Evolutionary conservation across 2,329 filamentous ascomycete species (phyloP).

Genomic region (Epicoccum nigrum): DNA sequence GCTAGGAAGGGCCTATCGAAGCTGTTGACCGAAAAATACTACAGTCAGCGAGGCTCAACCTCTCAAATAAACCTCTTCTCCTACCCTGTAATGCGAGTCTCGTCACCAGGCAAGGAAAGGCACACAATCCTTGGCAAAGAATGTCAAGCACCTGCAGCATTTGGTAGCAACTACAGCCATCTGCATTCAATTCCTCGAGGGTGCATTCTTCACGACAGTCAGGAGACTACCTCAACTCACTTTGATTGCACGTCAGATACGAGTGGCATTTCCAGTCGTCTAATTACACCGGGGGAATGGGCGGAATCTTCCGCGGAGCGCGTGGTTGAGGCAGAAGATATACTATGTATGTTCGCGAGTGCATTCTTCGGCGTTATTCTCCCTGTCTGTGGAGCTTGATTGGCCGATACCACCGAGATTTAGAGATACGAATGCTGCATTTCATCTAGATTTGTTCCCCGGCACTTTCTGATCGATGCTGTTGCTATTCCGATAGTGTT

Average conservation of each 20-base stretch:
- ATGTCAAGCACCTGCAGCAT: conserved; percentile 1
- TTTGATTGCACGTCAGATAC: background rate
- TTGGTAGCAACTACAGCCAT: background rate
- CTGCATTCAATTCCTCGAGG: background rate
- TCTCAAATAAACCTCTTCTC: background rate
- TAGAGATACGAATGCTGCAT: no score
- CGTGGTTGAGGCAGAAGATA: background rate
- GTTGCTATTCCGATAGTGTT: background rate
- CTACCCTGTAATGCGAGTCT: background rate
- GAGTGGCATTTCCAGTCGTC: background rate
- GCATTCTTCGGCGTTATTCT: conserved; percentile 11
- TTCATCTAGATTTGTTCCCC: background rate
- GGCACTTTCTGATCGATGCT: background rate
- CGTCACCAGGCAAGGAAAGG: conserved; percentile 3
- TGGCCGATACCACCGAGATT: conserved; percentile 2
- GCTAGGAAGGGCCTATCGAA: background rate
- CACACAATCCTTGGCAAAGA: conserved; percentile 1
- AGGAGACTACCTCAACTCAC: background rate
- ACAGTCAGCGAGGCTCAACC: background rate
- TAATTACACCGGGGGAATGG: background rate
- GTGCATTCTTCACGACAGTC: conserved; percentile 8
- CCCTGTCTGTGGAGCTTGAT: background rate
- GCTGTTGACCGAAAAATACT: background rate
- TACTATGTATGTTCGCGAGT: background rate
- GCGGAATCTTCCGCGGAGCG: background rate